A percentile compares a stretch with the other conserved stretches of the same genome.
phyloP scores from a whole-genome alignment of 495 filamentous ascomycete genomes.

The Lophium mytilinum region DNA sequence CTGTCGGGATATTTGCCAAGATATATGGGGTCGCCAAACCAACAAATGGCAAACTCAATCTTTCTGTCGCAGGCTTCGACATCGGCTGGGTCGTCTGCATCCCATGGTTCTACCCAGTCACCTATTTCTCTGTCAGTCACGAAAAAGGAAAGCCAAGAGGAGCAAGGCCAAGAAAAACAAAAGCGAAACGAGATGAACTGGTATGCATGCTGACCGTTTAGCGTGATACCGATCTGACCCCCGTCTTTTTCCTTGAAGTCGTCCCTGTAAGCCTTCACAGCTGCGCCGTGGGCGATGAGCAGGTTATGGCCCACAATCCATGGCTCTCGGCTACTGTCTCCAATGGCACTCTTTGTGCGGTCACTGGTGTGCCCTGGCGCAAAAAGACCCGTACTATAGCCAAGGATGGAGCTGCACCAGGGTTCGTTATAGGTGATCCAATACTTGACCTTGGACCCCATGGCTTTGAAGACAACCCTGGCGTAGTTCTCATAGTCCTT shows the following conservation, averaged over 20 bases:
- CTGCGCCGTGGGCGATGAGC: conserved; percentile 49
- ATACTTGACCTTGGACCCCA: conserved; percentile 48
- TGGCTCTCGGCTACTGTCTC: conserved; percentile 49
- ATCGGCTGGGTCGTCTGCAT: conserved; percentile 47
- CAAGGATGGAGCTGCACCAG: conserved; percentile 52
- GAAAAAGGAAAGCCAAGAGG: conserved; percentile 9
- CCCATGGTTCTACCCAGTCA: conserved; percentile 51
- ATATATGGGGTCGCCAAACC: conserved; percentile 73
- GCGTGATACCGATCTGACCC: conserved; percentile 54
- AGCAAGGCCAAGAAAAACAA: neutral
- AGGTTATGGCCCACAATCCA: conserved; percentile 58
- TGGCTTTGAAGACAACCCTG: conserved; percentile 47
- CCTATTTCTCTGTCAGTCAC: conserved; percentile 24
- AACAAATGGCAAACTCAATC: conserved; percentile 57
- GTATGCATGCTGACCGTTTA: conserved; percentile 39
- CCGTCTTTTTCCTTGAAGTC: conserved; percentile 55
- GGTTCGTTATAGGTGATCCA: conserved; percentile 66
- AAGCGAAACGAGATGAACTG: too few species aligned
- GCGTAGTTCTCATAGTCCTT: conserved; percentile 55
- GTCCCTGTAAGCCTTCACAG: conserved; percentile 59
- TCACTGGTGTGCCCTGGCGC: conserved; percentile 54
- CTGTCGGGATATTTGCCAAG: conserved; percentile 67
- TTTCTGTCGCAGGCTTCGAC: conserved; percentile 55
- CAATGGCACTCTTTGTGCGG: conserved; percentile 45
- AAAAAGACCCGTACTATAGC: conserved; percentile 52